Evolutionary conservation across 2,329 filamentous ascomycete genomes (phyloP).

Genomic region (Endocalyx cinctus): DNA sequence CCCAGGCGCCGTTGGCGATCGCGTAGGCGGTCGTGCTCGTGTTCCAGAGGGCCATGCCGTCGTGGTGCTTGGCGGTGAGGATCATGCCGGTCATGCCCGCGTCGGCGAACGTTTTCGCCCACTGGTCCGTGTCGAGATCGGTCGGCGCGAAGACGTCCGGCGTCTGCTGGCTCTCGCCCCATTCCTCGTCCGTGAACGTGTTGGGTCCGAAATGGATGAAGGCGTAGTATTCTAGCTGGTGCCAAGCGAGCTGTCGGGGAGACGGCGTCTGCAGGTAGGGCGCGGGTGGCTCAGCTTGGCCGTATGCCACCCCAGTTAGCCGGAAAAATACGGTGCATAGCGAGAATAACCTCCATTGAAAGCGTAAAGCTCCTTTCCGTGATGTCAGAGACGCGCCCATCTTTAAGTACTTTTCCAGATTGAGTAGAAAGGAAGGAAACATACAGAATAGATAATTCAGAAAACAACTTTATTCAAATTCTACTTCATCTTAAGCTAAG

Average conservation of each 20-base stretch:
- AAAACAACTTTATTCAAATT: too few species aligned
- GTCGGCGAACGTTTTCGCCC: conserved; percentile 22
- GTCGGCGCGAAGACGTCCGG: conserved; percentile 24
- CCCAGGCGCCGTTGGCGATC: conserved; percentile 27
- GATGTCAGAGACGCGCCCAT: too few species aligned
- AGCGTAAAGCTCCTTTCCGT: too few species aligned
- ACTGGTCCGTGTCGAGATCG: conserved; percentile 24
- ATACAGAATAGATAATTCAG: too few species aligned
- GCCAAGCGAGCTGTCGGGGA: conserved; percentile 22
- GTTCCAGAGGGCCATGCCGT: conserved; percentile 32
- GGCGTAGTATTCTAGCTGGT: conserved; percentile 23
- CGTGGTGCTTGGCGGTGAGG: conserved; percentile 32
- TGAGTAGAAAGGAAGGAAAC: too few species aligned
- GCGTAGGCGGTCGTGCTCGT: conserved; percentile 30
- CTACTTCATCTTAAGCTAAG: too few species aligned
- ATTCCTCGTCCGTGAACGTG: conserved; percentile 26
- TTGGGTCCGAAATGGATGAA: conserved; percentile 27
- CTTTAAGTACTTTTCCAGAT: too few species aligned
- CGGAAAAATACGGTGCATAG: too few species aligned
- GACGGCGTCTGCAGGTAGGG: conserved; percentile 18
- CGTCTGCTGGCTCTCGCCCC: conserved; percentile 20
- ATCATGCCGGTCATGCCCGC: conserved; percentile 31
- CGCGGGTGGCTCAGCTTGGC: too few species aligned
- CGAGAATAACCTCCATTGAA: too few species aligned
- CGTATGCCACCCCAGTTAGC: too few species aligned